A percentile compares a stretch with the other conserved stretches of the same genome.
Conservation (phyloP, 2,329 filamentous ascomycete genomes). For the Colletotrichum godetiae region DNA sequence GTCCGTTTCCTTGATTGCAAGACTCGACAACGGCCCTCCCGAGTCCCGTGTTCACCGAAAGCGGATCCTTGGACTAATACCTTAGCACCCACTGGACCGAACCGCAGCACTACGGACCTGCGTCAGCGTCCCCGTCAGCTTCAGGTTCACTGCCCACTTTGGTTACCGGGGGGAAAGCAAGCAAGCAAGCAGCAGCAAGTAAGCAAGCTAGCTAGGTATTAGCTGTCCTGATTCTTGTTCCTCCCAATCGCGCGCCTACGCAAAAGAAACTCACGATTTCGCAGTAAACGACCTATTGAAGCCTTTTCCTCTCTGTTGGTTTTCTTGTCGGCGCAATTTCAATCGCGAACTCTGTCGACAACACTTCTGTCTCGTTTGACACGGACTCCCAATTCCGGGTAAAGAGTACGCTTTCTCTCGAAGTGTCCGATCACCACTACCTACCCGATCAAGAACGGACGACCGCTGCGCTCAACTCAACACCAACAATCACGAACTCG, state of each 20-base stretch:
- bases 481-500: background rate
- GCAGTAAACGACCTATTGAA: background rate
- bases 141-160: conserved; percentile 14
- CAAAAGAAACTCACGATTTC: background rate
- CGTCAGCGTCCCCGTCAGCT: conserved; percentile 16
- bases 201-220: background rate
- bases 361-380: background rate
- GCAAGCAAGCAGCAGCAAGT: background rate
- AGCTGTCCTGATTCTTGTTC: conserved; percentile 30
- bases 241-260: conserved; percentile 3
- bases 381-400: background rate
- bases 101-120: conserved; percentile 24
- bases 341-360: background rate
- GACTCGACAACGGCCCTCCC: conserved; percentile 1
- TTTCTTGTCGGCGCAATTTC: background rate
- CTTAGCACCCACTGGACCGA: background rate
- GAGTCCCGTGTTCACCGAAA: conserved; percentile 15
- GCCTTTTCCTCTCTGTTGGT: background rate
- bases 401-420: background rate
- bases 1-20: background rate
- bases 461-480: background rate
- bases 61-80: conserved; percentile 1
- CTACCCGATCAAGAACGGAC: background rate
- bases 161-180: conserved; percentile 25
- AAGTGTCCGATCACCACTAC: background rate